These are phyloP conservation scores for Fusarium austroafricanum DNA, from an alignment of 2,329 filamentous ascomycete species.

Conservation along the genomic window DNA sequence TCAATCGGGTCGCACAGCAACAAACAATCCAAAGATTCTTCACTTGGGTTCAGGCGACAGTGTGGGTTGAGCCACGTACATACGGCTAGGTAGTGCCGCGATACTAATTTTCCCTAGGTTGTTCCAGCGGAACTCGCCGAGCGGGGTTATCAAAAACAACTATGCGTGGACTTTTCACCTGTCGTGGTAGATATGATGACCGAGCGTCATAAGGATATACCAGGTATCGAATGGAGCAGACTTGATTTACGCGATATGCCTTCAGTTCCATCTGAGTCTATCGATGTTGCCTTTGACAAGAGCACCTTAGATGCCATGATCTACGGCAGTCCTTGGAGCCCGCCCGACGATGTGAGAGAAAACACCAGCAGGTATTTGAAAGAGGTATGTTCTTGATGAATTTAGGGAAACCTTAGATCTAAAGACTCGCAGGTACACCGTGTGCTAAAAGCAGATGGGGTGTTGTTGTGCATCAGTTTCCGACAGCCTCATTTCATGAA, in stretches of 20 bases:
- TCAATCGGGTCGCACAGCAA: background rate
- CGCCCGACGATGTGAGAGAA: background rate
- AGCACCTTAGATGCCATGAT: conserved; percentile 5
- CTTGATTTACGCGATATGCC: conserved; percentile 4
- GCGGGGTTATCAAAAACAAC: background rate
- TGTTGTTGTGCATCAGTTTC: background rate
- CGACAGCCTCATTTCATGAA: conserved; percentile 7
- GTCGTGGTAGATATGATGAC: conserved; percentile 3
- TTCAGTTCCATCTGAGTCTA: background rate
- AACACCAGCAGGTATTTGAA: conserved; percentile 2
- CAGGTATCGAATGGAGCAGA: background rate
- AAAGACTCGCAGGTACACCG: background rate
- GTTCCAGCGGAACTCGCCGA: background rate
- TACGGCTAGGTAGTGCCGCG: accelerated
- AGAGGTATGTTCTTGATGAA: background rate
- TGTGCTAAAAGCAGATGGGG: background rate
- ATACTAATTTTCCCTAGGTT: background rate
- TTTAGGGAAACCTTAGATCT: background rate
- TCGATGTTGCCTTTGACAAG: conserved; percentile 11
- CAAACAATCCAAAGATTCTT: background rate
- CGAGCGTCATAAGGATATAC: background rate
- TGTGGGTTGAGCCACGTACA: accelerated
- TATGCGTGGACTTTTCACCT: conserved; percentile 3
- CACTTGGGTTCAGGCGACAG: conserved; percentile 1
- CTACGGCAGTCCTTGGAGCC: conserved; percentile 1